Conservation (phyloP, 441 rosid species). For the Theobroma grandiflorum region DNA sequence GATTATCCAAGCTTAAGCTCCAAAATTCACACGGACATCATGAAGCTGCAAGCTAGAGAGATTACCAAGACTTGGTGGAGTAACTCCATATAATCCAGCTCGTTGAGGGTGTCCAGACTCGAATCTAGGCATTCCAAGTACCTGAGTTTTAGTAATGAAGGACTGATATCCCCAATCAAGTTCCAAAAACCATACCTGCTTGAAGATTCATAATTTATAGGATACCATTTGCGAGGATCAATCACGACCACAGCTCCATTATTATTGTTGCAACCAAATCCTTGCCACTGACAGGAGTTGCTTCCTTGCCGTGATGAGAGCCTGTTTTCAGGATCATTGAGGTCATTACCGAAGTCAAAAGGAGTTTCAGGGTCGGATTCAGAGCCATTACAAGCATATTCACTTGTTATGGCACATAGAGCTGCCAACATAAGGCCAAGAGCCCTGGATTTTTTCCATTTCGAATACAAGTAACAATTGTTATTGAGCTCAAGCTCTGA, state of each 20-base stretch:
- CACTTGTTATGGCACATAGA: slow-evolving; percentile 20
- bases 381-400: slow-evolving; percentile 32
- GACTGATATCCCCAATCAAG: slow-evolving; percentile 42
- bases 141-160: slow-evolving; percentile 38
- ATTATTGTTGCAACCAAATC: slow-evolving; percentile 36
- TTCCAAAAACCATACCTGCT: slow-evolving; percentile 35
- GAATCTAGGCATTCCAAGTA: slow-evolving; percentile 42
- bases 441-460: slow-evolving; percentile 29
- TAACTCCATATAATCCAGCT: slow-evolving; percentile 38
- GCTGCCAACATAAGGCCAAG: slow-evolving; percentile 25
- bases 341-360: slow-evolving; percentile 42
- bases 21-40: slow-evolving; percentile 34
- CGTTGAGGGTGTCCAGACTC: slow-evolving; percentile 36
- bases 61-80: slow-evolving; percentile 42
- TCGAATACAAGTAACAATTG: neutral
- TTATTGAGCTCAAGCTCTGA: neutral
- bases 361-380: slow-evolving; percentile 41
- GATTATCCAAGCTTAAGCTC: slow-evolving; percentile 24
- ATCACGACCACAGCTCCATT: slow-evolving; percentile 39
- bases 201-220: slow-evolving; percentile 16
- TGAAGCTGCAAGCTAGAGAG: slow-evolving; percentile 41
- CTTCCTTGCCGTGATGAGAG: slow-evolving; percentile 47
- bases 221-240: slow-evolving; percentile 37
- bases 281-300: slow-evolving; percentile 44
- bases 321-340: slow-evolving; percentile 39